A percentile compares a stretch with the other conserved stretches of the same genome.
Evolutionary conservation across 2,329 filamentous ascomycete species (phyloP).

Genomic region (Ascosphaera acerosa): DNA sequence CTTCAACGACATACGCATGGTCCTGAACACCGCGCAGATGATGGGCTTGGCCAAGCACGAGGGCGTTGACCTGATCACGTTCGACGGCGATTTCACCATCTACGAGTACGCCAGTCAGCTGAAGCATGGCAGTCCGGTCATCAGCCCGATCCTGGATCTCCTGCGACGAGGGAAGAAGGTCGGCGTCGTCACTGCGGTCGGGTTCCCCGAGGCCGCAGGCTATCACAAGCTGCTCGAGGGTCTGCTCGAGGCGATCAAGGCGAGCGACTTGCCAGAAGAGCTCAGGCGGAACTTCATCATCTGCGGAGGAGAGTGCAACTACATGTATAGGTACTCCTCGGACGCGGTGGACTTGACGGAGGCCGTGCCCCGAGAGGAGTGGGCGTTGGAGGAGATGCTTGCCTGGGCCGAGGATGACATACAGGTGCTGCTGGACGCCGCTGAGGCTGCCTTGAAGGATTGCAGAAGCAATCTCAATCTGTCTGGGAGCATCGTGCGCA

Average conservation of each 20-base stretch:
- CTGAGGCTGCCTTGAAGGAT: constrained; percentile 58
- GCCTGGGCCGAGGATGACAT: constrained; percentile 39
- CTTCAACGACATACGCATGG: constrained; percentile 86
- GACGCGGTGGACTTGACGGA: constrained; percentile 39
- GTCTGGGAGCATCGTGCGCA: constrained; percentile 56
- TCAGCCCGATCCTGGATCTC: constrained; percentile 41
- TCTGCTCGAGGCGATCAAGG: constrained; percentile 53
- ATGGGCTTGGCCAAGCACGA: constrained; percentile 62
- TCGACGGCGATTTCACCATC: constrained; percentile 91
- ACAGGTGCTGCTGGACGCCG: constrained; percentile 57
- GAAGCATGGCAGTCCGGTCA: constrained; percentile 49
- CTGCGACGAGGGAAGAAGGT: constrained; percentile 57
- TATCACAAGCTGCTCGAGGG: constrained; percentile 78
- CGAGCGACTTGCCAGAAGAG: constrained; percentile 30
- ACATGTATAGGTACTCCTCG: constrained; percentile 58
- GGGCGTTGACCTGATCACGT: constrained; percentile 64
- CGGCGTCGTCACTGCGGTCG: constrained; percentile 89
- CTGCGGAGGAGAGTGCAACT: constrained; percentile 91
- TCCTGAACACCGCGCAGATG: constrained; percentile 83
- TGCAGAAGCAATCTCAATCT: constrained; percentile 59
- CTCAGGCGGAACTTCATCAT: constrained; percentile 64
- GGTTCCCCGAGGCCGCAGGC: constrained; percentile 64
- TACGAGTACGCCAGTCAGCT: constrained; percentile 77
- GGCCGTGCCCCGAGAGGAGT: constrained; percentile 32
- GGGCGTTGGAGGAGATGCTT: constrained; percentile 32